Conservation (phyloP, 192 early-diverging fungal genomes). For the Glomus cerebriforme region DNA sequence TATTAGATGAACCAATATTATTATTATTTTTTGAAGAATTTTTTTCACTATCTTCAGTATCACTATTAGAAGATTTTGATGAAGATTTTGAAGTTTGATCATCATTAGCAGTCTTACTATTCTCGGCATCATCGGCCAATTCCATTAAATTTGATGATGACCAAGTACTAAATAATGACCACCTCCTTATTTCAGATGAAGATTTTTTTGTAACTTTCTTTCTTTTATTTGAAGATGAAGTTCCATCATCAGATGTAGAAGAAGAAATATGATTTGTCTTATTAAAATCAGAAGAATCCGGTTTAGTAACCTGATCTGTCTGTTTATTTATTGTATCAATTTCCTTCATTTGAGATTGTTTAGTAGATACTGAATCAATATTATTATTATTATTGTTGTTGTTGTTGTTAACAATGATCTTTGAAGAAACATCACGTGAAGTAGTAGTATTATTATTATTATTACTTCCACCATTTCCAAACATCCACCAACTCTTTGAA, state of each 20-base stretch:
- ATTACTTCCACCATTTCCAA: too few species aligned
- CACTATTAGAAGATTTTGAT: neutral
- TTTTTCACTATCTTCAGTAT: neutral
- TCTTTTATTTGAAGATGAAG: neutral
- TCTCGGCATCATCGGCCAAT: neutral
- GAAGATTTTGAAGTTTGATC: neutral
- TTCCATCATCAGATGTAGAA: neutral
- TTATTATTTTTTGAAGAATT: neutral
- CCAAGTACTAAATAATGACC: conserved; percentile 31
- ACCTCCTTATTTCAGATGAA: conserved; percentile 8
- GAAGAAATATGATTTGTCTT: neutral
- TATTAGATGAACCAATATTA: too few species aligned
- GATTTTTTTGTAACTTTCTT: neutral
- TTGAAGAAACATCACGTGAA: too few species aligned
- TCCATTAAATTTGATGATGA: conserved; percentile 4
- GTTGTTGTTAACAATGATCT: too few species aligned
- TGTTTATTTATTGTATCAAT: too few species aligned
- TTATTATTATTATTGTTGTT: too few species aligned
- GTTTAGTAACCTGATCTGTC: neutral
- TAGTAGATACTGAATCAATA: too few species aligned
- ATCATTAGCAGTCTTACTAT: neutral
- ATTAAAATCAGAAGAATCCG: neutral
- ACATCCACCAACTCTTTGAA: too few species aligned
- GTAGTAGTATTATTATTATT: too few species aligned
- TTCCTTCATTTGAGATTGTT: too few species aligned